Conservation (phyloP, 1,284 basidiomycete species). For the Austropuccinia psidii region DNA sequence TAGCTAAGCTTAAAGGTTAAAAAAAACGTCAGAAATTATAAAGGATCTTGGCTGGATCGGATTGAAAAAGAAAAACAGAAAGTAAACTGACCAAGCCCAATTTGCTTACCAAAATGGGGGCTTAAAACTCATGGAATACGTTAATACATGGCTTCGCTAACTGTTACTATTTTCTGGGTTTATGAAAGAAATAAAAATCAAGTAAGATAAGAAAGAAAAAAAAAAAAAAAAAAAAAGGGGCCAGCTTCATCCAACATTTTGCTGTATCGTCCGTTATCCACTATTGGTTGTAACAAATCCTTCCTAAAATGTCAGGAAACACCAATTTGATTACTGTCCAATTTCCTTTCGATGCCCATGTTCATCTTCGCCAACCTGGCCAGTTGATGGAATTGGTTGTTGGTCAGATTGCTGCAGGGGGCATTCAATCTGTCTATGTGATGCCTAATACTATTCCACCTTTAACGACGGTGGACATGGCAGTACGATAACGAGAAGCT, state of each 20-base stretch:
- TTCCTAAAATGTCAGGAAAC: no score
- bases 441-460: constrained; percentile 98
- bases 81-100: no score
- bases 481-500: constrained; percentile 67
- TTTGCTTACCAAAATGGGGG: no score
- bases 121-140: no score
- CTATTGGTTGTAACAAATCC: no score
- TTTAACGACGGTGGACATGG: constrained; percentile 73
- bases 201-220: no score
- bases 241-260: no score
- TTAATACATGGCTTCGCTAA: no score
- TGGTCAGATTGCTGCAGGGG: constrained; percentile 81
- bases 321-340: background rate
- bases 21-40: constrained; percentile 51
- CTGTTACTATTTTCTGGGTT: no score
- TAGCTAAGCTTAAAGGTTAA: constrained; percentile 75
- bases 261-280: no score
- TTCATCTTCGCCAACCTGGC: constrained; percentile 84
- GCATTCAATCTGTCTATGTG: constrained; percentile 86
- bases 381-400: constrained; percentile 70
- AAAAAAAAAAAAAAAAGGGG: no score
- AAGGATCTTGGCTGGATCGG: constrained; percentile 29
- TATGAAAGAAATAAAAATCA: no score
- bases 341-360: constrained; percentile 62
- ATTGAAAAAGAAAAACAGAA: constrained; percentile 20